phyloP scores from a whole-genome alignment of 2,329 filamentous ascomycete species.

The Trichophyton simii region DNA sequence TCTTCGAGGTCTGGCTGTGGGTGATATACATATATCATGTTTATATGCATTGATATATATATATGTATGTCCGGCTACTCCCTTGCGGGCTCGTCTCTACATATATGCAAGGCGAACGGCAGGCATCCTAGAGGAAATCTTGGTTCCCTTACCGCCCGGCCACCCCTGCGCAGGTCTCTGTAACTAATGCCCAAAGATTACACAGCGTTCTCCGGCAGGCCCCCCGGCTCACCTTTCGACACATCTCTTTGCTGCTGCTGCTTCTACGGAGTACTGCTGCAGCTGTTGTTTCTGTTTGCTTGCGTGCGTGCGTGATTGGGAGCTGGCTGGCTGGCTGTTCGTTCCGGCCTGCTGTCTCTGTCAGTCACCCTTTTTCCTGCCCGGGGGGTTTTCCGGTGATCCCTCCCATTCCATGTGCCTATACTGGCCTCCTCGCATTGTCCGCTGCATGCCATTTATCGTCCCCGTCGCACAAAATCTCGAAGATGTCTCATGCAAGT shows the following conservation, averaged over 20 bases:
- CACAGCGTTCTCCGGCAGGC: conserved; percentile 3
- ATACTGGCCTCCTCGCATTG: background rate
- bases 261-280: background rate
- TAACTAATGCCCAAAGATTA: conserved; percentile 6
- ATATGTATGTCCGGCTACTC: background rate
- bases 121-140: background rate
- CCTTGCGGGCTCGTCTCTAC: background rate
- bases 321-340: no score
- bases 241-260: background rate
- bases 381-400: background rate
- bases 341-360: background rate
- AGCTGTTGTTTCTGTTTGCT: background rate
- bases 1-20: background rate
- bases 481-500: conserved; percentile 3
- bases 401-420: conserved; percentile 2
- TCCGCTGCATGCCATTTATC: conserved; percentile 2
- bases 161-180: conserved; percentile 1
- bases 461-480: background rate
- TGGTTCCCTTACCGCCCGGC: background rate
- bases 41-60: background rate
- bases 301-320: background rate
- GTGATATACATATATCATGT: background rate
- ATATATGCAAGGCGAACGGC: background rate
- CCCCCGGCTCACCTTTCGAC: background rate
- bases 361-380: background rate